A percentile compares a stretch with the other conserved stretches of the same genome.
Conservation (phyloP, 2,329 filamentous ascomycete species). For the Nothomitra cinnamomea region DNA sequence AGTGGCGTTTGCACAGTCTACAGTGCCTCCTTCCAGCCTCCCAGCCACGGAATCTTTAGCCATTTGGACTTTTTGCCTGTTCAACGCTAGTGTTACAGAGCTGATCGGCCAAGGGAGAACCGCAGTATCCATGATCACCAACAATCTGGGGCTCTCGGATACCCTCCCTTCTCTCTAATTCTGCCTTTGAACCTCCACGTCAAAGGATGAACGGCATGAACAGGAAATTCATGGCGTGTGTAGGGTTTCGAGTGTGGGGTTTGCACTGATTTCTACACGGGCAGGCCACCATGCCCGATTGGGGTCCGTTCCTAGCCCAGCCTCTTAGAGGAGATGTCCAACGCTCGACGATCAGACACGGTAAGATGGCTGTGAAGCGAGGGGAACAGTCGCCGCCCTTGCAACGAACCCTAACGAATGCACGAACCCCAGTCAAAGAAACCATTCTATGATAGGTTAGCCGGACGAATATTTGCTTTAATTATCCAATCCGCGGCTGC, state of each 20-base stretch:
- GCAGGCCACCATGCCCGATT: too few relatives aligned
- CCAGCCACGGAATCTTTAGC: neutral
- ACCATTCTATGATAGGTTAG: neutral
- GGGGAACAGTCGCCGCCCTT: neutral
- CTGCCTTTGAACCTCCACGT: neutral
- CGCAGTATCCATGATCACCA: neutral
- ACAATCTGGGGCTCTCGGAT: slow-evolving; percentile 2
- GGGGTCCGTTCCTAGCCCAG: neutral
- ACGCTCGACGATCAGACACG: neutral
- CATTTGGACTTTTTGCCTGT: slow-evolving; percentile 1
- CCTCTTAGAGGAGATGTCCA: neutral
- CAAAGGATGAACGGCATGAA: slow-evolving; percentile 1
- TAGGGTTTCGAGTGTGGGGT: neutral
- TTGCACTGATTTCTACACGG: neutral
- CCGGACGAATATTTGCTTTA: neutral
- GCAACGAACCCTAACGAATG: neutral
- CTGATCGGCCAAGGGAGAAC: neutral
- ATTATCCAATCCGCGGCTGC: too few relatives aligned
- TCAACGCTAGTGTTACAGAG: slow-evolving; percentile 2
- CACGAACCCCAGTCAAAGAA: neutral
- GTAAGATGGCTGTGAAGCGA: too few relatives aligned
- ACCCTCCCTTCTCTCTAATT: neutral
- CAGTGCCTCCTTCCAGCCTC: neutral
- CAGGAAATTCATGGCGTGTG: too few relatives aligned
- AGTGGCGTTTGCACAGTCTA: slow-evolving; percentile 1